Conservation (phyloP, 306 rosid species). For the Oxytropis ochrocephala region DNA sequence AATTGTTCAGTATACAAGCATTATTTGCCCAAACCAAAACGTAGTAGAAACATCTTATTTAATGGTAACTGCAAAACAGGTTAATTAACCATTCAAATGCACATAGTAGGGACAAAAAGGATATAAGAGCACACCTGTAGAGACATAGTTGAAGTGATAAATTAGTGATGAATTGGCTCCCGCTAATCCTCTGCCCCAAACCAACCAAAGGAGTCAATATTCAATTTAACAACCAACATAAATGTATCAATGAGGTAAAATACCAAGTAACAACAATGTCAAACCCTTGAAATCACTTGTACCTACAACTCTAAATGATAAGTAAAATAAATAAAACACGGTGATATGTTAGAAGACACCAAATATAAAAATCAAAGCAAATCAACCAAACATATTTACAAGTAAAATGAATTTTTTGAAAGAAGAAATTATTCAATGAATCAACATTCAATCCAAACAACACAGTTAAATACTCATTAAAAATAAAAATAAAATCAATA, state of each 20-base stretch:
- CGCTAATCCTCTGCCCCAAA: slow-evolving; percentile 39
- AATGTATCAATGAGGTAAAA: background rate
- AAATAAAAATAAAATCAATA: background rate
- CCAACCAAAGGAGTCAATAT: slow-evolving; percentile 7
- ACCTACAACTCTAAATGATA: background rate
- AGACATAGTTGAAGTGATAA: slow-evolving; percentile 6
- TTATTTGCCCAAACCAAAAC: background rate
- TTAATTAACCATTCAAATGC: background rate
- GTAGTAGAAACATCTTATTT: background rate
- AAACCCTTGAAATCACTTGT: background rate
- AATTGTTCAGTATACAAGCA: background rate
- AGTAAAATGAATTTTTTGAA: background rate
- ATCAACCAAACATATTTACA: background rate
- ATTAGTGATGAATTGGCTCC: slow-evolving; percentile 19
- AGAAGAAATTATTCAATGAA: background rate
- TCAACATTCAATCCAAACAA: background rate
- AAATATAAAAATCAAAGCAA: background rate
- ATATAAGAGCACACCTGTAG: slow-evolving; percentile 21
- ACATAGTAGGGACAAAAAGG: background rate
- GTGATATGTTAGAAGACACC: background rate
- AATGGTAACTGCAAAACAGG: background rate
- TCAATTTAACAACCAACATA: background rate
- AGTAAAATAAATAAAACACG: background rate
- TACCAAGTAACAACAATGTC: background rate
- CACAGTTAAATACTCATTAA: background rate